phyloP scores from a whole-genome alignment of 1,284 basidiomycete species.

The Rhizopogon parksii region DNA sequence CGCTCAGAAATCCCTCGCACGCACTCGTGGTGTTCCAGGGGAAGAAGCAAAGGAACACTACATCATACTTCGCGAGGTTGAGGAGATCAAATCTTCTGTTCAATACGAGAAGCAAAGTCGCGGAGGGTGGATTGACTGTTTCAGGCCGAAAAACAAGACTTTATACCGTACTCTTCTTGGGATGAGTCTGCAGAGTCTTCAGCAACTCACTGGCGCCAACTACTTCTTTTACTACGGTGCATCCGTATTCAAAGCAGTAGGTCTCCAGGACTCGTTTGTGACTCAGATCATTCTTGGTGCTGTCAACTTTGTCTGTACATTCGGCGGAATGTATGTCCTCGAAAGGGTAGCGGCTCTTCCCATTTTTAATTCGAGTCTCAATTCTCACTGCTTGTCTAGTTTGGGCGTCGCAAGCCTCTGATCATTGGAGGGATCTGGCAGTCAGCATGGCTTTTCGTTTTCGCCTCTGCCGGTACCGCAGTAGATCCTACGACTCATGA shows the following conservation, averaged over 20 bases:
- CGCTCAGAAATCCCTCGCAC: constrained; percentile 46
- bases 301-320: constrained; percentile 67
- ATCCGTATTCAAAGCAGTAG: constrained; percentile 63
- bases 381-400: constrained; percentile 28
- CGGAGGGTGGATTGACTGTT: constrained; percentile 58
- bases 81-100: constrained; percentile 44
- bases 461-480: constrained; percentile 68
- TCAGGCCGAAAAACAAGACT: constrained; percentile 44
- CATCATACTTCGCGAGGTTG: constrained; percentile 42
- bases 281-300: constrained; percentile 69
- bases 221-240: constrained; percentile 72
- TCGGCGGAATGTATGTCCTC: constrained; percentile 65
- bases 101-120: constrained; percentile 41
- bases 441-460: constrained; percentile 69
- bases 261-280: constrained; percentile 60
- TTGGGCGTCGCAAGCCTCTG: constrained; percentile 55
- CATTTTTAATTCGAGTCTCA: neutral
- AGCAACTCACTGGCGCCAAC: constrained; percentile 71
- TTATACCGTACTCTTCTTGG: constrained; percentile 61
- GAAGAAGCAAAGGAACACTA: constrained; percentile 36
- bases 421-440: constrained; percentile 73
- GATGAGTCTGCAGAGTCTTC: constrained; percentile 64
- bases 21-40: constrained; percentile 46
- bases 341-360: constrained; percentile 38
- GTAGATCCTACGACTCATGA: constrained; percentile 45